Base-by-base conservation (phyloP, 176 grass and related monocot genomes). In the Zoysia japonica region DNA sequence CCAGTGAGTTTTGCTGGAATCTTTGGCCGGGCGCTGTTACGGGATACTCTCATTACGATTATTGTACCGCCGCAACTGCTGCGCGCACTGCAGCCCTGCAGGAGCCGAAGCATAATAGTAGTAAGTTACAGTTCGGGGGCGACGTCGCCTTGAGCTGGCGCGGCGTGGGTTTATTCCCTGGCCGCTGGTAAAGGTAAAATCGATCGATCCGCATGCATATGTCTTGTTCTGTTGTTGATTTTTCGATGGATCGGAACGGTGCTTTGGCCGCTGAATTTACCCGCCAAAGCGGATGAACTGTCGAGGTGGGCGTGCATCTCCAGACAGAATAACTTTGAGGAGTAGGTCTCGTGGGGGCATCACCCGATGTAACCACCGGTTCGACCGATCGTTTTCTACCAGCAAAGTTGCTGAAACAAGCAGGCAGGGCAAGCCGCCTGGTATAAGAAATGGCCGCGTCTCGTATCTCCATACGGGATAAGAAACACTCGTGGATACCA, bases 111-210 rank as follows among this genome's bases (percentile, higher is more conserved):
- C 65, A 44, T 57, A 28, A 28, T 28, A 28, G 28, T 28, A 64
- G 28, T 28, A 64, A 56, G 41, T 84, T 88, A 80, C 86, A 11
- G 81, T 75, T 47, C 28, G 47, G 19, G 19, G 6, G 6, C 12
- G 11, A 10, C 16, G 67, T 3, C 4, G 56, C 57, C 13, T 38
- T 19, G 75, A 11, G 45, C 65, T 72, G 80, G 80, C 59, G 51
- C 54, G 47, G 49, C 87, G 65, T 88, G 87, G 55, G 82, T 76
- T 84, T 76, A 80, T 84, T 88, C 85, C 73, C 48, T 44, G 54
- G 2, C 86, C 63, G 59, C 1, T 36, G 63, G 40, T 41, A 75
- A 45, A 50, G 5, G 45, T 59, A 35, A 56, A 56, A 6, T 2
- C 12, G 10, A 13, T 11, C 67, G 5, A 20, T 13, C 5, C 44